Conservation (phyloP, 179 eudicot species). For the Silene coronaria region DNA sequence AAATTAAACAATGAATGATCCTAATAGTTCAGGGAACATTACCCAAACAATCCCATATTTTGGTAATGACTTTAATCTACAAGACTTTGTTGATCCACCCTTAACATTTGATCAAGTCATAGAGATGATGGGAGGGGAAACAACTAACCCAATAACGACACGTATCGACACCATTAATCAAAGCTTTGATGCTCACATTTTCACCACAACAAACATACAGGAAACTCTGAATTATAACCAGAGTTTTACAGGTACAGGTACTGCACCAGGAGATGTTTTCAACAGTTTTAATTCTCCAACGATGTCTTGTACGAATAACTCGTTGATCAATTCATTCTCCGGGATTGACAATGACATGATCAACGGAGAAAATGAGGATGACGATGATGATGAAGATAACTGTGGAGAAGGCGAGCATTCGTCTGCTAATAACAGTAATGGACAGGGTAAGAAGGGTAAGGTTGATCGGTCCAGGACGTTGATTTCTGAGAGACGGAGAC, state of each 20-base stretch:
- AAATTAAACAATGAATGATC: slow-evolving; percentile 17
- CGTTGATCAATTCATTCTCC: slow-evolving; percentile 20
- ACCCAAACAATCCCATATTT: slow-evolving; percentile 18
- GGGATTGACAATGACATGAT: slow-evolving; percentile 21
- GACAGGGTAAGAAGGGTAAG: slow-evolving; percentile 28
- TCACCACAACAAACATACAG: not conserved
- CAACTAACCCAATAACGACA: too few species aligned
- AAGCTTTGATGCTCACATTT: slow-evolving; percentile 11
- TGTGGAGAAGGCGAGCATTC: slow-evolving; percentile 24
- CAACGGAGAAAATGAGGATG: slow-evolving; percentile 9
- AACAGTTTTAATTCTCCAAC: slow-evolving; percentile 23
- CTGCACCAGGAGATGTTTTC: slow-evolving; percentile 7
- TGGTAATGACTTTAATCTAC: slow-evolving; percentile 14
- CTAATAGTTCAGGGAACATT: slow-evolving; percentile 2
- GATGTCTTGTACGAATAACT: slow-evolving; percentile 25
- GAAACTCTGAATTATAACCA: not conserved
- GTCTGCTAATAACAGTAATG: slow-evolving; percentile 14
- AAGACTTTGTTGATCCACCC: slow-evolving; percentile 12
- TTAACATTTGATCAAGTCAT: slow-evolving; percentile 23
- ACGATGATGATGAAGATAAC: slow-evolving; percentile 16
- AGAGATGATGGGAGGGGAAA: slow-evolving; percentile 14
- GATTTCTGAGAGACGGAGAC: slow-evolving; percentile 67
- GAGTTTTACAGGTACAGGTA: not conserved
- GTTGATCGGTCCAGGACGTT: slow-evolving; percentile 65
- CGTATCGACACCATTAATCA: not conserved